Evolutionary conservation across 78 protist species (phyloP), one percentile per base, ranked within the genome.

Genomic region (Monosiga brevicollis): DNA sequence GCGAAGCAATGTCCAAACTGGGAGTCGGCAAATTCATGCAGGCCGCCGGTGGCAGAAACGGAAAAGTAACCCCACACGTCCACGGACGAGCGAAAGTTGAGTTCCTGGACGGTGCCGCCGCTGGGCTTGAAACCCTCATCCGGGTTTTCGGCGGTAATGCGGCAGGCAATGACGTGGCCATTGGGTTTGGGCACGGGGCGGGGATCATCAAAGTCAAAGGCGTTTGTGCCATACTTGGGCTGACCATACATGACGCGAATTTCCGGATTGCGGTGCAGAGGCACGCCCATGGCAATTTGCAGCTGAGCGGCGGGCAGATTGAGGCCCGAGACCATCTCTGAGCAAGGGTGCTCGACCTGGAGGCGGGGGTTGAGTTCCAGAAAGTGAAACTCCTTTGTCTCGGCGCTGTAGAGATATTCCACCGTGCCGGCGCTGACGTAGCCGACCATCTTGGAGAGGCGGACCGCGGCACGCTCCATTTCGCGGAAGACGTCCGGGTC

Each of bases 111-210:
- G 75, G 38, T 10, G 39, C 98, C 98, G 0, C 88, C 78, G 36
- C 95, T 87, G 38, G 98, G 98, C 81, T 93, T 88, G 93, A 95
- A 95, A 29, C 95, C 95, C 39, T 93, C 96, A n/a, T 93, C 98
- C 20, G 98, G 94, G 90, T 97, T 95, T 88, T 97, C 99, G 70
- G 98, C 98, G 0, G 99, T 97, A 85, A 97, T 94, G 41, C 99
- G 93, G 41, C 86, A 91, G 20, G 99, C 99, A 32, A 97, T 90
- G 76, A 88, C 92, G 89, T 96, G 98, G 32, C 94, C 89, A 25
- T 41, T n/a, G 0, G 89, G 88, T 9, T 29, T 32, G 38, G 37
- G 24, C n/a, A 72, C 41, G 42, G 62, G 20, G 80, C 6, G 10
- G 34, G 37, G 32, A 72, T 32, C 84, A 74, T 62, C 49, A 79